phyloP scores from a whole-genome alignment of 2,329 filamentous ascomycete species.

The Talaromyces albobiverticillius region DNA sequence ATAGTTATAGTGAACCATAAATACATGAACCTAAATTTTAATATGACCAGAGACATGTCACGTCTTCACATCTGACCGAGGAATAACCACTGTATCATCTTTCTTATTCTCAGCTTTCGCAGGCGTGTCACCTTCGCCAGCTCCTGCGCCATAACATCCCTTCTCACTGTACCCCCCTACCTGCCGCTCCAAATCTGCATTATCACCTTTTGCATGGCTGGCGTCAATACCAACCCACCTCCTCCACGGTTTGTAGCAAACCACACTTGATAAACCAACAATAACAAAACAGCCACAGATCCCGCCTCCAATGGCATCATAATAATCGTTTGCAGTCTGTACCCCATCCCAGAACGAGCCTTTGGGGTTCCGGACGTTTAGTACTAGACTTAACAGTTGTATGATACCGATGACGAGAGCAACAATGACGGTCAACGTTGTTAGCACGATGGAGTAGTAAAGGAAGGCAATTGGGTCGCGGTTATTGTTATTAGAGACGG shows the following conservation, averaged over 20 bases:
- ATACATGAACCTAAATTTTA: neutral
- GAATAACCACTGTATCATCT: neutral
- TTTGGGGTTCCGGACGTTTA: slow-evolving; percentile 70
- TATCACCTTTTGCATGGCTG: neutral
- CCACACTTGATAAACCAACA: slow-evolving; percentile 68
- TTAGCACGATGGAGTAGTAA: slow-evolving; percentile 90
- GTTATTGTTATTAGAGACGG: slow-evolving; percentile 29
- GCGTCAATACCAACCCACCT: slow-evolving; percentile 48
- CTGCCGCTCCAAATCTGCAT: neutral
- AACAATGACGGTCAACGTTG: slow-evolving; percentile 76
- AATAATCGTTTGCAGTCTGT: slow-evolving; percentile 70
- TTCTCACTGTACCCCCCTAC: neutral
- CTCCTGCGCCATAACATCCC: neutral
- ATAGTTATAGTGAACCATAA: neutral
- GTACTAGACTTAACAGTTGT: slow-evolving; percentile 74
- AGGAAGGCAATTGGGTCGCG: slow-evolving; percentile 86
- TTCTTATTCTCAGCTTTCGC: neutral
- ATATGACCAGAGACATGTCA: neutral
- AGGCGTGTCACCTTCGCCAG: neutral
- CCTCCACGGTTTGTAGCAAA: slow-evolving; percentile 79
- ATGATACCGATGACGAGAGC: slow-evolving; percentile 82
- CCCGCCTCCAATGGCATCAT: slow-evolving; percentile 78
- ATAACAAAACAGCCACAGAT: slow-evolving; percentile 85
- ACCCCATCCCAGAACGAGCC: slow-evolving; percentile 92
- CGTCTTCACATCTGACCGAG: neutral